Evolutionary conservation across 345 rosid genomes (phyloP).

Genomic region (Syzygium aqueum): DNA sequence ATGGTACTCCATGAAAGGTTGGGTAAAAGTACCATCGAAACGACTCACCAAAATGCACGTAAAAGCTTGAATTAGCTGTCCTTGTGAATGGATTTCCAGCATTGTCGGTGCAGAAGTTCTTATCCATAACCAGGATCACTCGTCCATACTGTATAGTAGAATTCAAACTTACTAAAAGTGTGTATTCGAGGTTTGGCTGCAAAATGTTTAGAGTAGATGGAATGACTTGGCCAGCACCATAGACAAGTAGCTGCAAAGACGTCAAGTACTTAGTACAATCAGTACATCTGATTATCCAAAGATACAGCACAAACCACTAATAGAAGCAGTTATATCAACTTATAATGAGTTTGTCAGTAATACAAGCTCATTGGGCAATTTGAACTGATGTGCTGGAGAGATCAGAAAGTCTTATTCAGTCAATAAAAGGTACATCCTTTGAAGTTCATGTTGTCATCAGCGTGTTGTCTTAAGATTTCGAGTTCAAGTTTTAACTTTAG

Average conservation of each 20-base stretch:
- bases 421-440: background rate
- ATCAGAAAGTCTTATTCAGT: background rate
- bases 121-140: slow-evolving; percentile 62
- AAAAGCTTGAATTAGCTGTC: slow-evolving; percentile 53
- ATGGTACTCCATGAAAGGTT: background rate
- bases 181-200: slow-evolving; percentile 50
- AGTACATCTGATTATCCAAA: background rate
- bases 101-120: slow-evolving; percentile 53
- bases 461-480: background rate
- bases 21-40: background rate
- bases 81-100: slow-evolving; percentile 75
- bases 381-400: background rate
- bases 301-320: background rate
- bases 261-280: background rate
- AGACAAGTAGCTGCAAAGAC: slow-evolving; percentile 69
- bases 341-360: background rate
- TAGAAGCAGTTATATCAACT: background rate
- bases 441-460: background rate
- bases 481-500: background rate
- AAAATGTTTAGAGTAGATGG: slow-evolving; percentile 60
- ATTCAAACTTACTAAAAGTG: slow-evolving; percentile 59
- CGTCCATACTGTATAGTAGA: slow-evolving; percentile 49
- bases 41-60: slow-evolving; percentile 68
- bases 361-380: background rate
- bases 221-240: slow-evolving; percentile 79